Percentiles rank a stretch among this genome's conserved stretches.
These are phyloP conservation scores for Rhizopus arrhizus DNA, from an alignment of 371 early-diverging fungal genomes.

Conservation along the genomic window DNA sequence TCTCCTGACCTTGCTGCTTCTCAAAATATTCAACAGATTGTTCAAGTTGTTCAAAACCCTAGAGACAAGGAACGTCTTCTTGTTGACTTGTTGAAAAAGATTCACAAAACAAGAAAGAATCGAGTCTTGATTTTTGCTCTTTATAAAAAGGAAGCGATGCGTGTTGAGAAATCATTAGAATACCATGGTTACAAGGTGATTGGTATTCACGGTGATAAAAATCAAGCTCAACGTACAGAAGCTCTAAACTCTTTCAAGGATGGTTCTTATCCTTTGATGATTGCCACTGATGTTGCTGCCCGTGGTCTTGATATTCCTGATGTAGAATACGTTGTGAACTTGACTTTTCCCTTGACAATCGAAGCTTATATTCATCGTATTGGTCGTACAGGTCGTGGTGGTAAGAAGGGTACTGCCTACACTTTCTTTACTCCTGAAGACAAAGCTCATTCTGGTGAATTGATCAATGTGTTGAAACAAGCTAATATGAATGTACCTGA, in stretches of 20 bases:
- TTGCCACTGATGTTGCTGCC: conserved; percentile 95
- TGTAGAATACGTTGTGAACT: conserved; percentile 98
- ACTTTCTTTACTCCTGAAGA: conserved; percentile 96
- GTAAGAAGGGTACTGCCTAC: conserved; percentile 87
- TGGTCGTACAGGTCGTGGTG: conserved; percentile 97
- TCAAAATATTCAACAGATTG: conserved; percentile 89
- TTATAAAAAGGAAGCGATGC: conserved; percentile 93
- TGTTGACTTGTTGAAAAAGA: conserved; percentile 76
- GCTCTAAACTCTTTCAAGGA: conserved; percentile 75
- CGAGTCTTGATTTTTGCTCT: conserved; percentile 88
- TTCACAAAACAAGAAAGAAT: conserved; percentile 78
- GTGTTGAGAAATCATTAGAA: conserved; percentile 71
- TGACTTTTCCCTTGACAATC: conserved; percentile 95
- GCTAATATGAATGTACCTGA: conserved; percentile 89
- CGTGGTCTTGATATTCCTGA: conserved; percentile 97
- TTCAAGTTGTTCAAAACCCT: conserved; percentile 76
- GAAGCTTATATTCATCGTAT: conserved; percentile 94
- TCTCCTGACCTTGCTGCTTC: conserved; percentile 92
- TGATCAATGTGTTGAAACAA: conserved; percentile 90
- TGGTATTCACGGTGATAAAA: conserved; percentile 86
- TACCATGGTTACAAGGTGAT: conserved; percentile 82
- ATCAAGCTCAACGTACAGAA: conserved; percentile 69
- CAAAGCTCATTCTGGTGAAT: conserved; percentile 84
- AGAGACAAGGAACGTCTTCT: conserved; percentile 82
- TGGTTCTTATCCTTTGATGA: conserved; percentile 74